These are phyloP conservation scores for Cercospora canescens DNA, from an alignment of 2,329 filamentous ascomycete species.

Conservation along the genomic window DNA sequence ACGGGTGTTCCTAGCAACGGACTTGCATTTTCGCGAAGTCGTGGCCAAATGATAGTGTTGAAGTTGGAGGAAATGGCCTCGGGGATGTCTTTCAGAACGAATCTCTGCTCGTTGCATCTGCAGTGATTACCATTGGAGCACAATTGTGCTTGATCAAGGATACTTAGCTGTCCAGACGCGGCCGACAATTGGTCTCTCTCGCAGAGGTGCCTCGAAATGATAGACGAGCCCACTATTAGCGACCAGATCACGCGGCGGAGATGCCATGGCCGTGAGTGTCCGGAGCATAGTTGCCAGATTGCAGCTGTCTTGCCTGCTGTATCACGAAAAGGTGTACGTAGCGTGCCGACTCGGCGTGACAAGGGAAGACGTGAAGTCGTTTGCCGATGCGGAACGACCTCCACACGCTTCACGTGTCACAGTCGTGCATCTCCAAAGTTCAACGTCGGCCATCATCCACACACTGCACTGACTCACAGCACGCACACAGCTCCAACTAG, in stretches of 20 bases:
- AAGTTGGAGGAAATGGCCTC: not conserved
- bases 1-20: not conserved
- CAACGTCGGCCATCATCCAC: not conserved
- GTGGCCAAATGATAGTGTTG: not conserved
- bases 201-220: not conserved
- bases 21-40: not conserved
- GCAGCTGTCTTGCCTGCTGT: too few relatives aligned
- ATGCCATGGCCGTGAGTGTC: not conserved
- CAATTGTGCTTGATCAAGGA: not conserved
- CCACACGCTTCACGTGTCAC: not conserved
- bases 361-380: too few relatives aligned
- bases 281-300: too few relatives aligned
- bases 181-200: not conserved
- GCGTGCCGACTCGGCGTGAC: too few relatives aligned
- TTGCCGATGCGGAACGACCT: too few relatives aligned
- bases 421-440: not conserved
- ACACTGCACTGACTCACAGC: conserved; percentile 5
- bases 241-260: not conserved
- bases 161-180: not conserved
- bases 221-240: not conserved
- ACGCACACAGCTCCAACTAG: not conserved
- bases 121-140: not conserved
- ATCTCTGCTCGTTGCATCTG: not conserved
- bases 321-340: too few relatives aligned
- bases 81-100: not conserved